Conservation (phyloP, 805 yeast species). For the Yarrowia porcina region DNA sequence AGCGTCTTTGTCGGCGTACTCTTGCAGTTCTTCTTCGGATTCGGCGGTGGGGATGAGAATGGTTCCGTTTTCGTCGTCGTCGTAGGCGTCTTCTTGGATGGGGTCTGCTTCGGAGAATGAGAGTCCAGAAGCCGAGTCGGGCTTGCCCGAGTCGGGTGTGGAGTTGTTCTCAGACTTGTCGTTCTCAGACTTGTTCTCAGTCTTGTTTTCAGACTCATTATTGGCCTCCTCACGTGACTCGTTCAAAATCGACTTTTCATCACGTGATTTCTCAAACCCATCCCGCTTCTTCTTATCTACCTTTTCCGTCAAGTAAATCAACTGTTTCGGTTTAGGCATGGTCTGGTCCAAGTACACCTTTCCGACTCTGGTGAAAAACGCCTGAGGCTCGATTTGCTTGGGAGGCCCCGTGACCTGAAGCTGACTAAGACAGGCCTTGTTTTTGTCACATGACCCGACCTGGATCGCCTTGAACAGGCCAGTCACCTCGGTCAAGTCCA, state of each 20-base stretch:
- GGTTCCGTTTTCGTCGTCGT: slow-evolving; percentile 8
- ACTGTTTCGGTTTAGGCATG: not conserved
- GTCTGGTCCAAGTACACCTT: not conserved
- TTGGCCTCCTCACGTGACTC: not conserved
- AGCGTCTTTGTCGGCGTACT: not conserved
- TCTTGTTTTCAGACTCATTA: too few species aligned
- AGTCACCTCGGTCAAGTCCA: slow-evolving; percentile 10
- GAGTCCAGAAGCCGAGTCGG: not conserved
- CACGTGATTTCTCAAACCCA: not conserved
- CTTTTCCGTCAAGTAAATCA: not conserved
- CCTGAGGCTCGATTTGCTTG: not conserved
- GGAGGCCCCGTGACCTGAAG: not conserved
- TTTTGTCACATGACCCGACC: not conserved
- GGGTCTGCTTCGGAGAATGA: not conserved
- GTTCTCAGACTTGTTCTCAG: too few species aligned
- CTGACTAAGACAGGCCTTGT: not conserved
- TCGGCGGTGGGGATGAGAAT: not conserved
- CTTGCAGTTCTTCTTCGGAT: not conserved
- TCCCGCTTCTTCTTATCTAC: not conserved
- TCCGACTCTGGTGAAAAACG: not conserved
- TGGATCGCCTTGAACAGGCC: not conserved
- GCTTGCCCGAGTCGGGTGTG: not conserved
- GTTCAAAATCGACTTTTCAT: not conserved
- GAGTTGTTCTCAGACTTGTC: too few species aligned
- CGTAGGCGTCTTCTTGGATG: not conserved